These are phyloP conservation scores for Lichtheimia hyalospora DNA, from an alignment of 371 early-diverging fungal genomes.

Conservation along the genomic window DNA sequence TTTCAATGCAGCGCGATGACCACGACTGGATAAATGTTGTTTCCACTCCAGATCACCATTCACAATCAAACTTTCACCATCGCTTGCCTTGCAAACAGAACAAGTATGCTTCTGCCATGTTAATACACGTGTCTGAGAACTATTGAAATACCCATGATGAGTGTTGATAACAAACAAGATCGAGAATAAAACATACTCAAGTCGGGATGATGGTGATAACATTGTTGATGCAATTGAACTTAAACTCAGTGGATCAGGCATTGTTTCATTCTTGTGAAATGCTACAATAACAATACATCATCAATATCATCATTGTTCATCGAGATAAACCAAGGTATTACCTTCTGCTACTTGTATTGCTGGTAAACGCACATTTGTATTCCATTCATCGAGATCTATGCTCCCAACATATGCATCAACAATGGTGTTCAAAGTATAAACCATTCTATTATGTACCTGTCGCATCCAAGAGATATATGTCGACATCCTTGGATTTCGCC, in stretches of 20 bases:
- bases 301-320: not conserved
- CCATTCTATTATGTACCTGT: slow-evolving; percentile 46
- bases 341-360: slow-evolving; percentile 56
- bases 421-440: not conserved
- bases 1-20: slow-evolving; percentile 56
- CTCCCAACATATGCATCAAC: not conserved
- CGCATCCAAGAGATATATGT: slow-evolving; percentile 79
- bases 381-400: slow-evolving; percentile 55
- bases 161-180: too few relatives aligned
- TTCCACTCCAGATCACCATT: slow-evolving; percentile 74
- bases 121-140: slow-evolving; percentile 49
- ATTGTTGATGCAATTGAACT: slow-evolving; percentile 37
- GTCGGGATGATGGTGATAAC: slow-evolving; percentile 15
- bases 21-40: slow-evolving; percentile 61
- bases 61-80: slow-evolving; percentile 50
- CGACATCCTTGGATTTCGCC: slow-evolving; percentile 30
- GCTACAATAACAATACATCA: slow-evolving; percentile 7
- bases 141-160: slow-evolving; percentile 12
- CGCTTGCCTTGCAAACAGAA: slow-evolving; percentile 50
- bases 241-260: slow-evolving; percentile 43
- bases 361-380: slow-evolving; percentile 51
- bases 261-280: slow-evolving; percentile 23
- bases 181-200: not conserved
- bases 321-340: slow-evolving; percentile 9
- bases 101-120: slow-evolving; percentile 68